Evolutionary conservation across 2,329 filamentous ascomycete genomes (phyloP).

Genomic region (Dactylonectria estremocensis): DNA sequence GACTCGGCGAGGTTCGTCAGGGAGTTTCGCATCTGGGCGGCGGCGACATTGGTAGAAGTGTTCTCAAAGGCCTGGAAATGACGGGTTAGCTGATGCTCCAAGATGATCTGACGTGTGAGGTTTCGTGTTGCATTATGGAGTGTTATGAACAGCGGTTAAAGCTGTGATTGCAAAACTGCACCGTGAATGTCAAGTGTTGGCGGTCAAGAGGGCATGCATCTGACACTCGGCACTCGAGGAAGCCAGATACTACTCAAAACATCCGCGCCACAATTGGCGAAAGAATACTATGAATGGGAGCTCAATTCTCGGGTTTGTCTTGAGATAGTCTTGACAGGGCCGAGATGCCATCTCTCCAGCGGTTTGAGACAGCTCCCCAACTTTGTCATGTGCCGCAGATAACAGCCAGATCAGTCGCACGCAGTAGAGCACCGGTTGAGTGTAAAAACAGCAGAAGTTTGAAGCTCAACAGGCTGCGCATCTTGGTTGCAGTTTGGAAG

Average conservation of each 20-base stretch:
- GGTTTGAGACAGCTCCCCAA: not conserved
- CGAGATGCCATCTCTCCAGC: not conserved
- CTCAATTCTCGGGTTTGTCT: not conserved
- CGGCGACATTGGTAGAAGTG: constrained; percentile 97
- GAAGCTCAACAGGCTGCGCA: constrained; percentile 6
- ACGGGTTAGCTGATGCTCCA: constrained; percentile 45
- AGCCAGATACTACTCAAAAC: not conserved
- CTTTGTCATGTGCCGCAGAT: not conserved
- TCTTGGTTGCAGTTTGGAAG: not conserved
- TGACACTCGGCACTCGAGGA: not conserved
- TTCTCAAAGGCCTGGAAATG: constrained; percentile 91
- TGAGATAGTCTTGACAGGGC: not conserved
- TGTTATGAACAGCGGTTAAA: constrained; percentile 3
- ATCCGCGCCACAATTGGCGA: not conserved
- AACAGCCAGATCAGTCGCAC: not conserved
- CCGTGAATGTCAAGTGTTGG: constrained; percentile 1
- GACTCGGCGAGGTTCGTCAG: constrained; percentile 93
- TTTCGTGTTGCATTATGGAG: not conserved
- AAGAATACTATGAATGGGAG: not conserved
- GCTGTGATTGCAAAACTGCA: constrained; percentile 2
- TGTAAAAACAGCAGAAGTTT: not conserved
- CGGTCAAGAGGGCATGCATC: constrained; percentile 17
- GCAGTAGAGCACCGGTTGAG: not conserved
- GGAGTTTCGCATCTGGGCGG: constrained; percentile 98
- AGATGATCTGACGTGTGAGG: constrained; percentile 2